Evolutionary conservation across 2,329 filamentous ascomycete species (phyloP).

Genomic region (Harringtonia aguacate): DNA sequence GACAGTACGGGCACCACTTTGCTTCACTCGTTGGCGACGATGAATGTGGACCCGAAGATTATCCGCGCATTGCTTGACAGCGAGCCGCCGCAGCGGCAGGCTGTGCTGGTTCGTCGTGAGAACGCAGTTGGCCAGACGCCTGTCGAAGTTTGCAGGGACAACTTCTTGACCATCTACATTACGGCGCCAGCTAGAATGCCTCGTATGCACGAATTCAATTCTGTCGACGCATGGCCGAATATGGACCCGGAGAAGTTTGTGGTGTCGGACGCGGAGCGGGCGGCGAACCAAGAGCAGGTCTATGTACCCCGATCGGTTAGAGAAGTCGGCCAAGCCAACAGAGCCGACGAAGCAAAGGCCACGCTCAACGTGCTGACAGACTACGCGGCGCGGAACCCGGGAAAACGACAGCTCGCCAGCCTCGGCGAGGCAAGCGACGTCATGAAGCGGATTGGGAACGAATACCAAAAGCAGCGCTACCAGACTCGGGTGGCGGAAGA

Average conservation of each 20-base stretch:
- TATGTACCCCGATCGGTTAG: too few species aligned
- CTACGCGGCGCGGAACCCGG: constrained; percentile 1
- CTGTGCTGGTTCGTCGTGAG: constrained; percentile 51
- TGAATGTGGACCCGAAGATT: constrained; percentile 23
- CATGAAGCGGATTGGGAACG: constrained; percentile 16
- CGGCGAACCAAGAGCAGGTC: too few species aligned
- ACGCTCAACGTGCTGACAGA: not conserved
- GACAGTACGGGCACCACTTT: constrained; percentile 56
- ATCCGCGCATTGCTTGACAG: constrained; percentile 38
- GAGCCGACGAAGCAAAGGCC: not conserved
- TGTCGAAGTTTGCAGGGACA: constrained; percentile 53
- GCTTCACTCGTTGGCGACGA: constrained; percentile 44
- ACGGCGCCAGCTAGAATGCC: not conserved
- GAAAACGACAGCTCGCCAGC: constrained; percentile 38
- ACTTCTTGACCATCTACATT: constrained; percentile 30
- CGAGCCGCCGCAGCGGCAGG: constrained; percentile 31
- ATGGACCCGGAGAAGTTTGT: not conserved
- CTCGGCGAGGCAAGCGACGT: constrained; percentile 41
- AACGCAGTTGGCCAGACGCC: constrained; percentile 69
- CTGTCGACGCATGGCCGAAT: not conserved
- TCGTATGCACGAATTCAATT: constrained; percentile 7
- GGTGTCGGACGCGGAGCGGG: too few species aligned
- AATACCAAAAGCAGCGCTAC: constrained; percentile 5
- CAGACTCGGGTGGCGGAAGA: too few species aligned
- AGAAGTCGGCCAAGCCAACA: too few species aligned